Conservation (phyloP, 164 flowering plant genomes). For the Brasenia schreberi region DNA sequence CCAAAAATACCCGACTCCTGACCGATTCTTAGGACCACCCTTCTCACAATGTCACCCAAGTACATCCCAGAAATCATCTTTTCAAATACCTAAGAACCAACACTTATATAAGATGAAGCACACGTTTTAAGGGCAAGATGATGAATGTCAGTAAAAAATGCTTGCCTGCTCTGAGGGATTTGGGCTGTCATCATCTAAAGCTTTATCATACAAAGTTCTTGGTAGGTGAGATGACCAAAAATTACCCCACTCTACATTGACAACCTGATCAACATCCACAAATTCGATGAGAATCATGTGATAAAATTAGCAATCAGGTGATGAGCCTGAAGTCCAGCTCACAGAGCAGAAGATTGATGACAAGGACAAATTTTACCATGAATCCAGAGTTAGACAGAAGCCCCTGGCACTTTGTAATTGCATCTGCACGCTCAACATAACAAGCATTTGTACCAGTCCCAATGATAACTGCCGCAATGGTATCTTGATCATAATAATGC, state of each 20-base stretch:
- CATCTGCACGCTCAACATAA: slow-evolving; percentile 80
- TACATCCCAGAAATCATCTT: too few species aligned
- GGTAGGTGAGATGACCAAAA: slow-evolving; percentile 96
- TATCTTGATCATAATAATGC: slow-evolving; percentile 79
- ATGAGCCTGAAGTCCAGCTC: too few species aligned
- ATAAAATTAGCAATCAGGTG: too few species aligned
- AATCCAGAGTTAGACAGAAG: slow-evolving; percentile 64
- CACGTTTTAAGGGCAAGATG: too few species aligned
- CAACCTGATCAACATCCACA: slow-evolving; percentile 29
- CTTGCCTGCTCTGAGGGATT: slow-evolving; percentile 73
- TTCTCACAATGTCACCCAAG: slow-evolving; percentile 27
- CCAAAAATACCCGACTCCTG: slow-evolving; percentile 62
- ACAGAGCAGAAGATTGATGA: slow-evolving; percentile 17
- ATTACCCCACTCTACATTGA: slow-evolving; percentile 96
- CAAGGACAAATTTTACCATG: slow-evolving; percentile 20
- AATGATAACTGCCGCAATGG: slow-evolving; percentile 85
- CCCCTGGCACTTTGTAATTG: slow-evolving; percentile 81
- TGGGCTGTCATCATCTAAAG: slow-evolving; percentile 73
- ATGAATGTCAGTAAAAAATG: too few species aligned
- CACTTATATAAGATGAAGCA: too few species aligned
- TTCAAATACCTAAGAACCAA: slow-evolving; percentile 9
- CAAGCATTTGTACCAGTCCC: slow-evolving; percentile 98
- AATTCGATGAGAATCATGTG: too few species aligned
- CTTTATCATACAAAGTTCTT: slow-evolving; percentile 71
- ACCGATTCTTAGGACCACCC: slow-evolving; percentile 72